phyloP scores from a whole-genome alignment of 1,139 yeast genomes.

The Geotrichum carabidarum region DNA sequence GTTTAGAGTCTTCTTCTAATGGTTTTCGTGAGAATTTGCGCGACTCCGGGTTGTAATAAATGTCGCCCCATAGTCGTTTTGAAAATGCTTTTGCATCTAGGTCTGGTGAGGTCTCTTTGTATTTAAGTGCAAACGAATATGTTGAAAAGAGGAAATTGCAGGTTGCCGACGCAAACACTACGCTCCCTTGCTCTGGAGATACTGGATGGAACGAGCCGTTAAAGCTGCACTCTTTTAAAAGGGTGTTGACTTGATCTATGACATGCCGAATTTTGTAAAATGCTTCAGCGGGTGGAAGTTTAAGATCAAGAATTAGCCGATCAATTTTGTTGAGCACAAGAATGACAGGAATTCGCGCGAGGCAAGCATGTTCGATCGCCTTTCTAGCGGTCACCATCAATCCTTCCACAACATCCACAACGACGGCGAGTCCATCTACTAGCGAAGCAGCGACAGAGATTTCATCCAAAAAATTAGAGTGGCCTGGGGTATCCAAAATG shows the following conservation, averaged over 20 bases:
- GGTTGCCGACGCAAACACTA: conserved; percentile 66
- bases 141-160: conserved; percentile 62
- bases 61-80: conserved; percentile 70
- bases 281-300: conserved; percentile 68
- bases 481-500: conserved; percentile 87
- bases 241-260: conserved; percentile 55
- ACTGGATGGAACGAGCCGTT: conserved; percentile 28
- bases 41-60: conserved; percentile 46
- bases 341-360: conserved; percentile 48
- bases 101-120: conserved; percentile 38
- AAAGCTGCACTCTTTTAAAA: conserved; percentile 30
- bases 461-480: conserved; percentile 76
- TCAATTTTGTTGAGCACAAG: conserved; percentile 81
- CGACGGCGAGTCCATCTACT: conserved; percentile 62
- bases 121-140: conserved; percentile 56
- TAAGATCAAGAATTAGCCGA: conserved; percentile 68
- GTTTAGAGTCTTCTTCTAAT: conserved; percentile 33
- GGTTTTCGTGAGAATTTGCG: conserved; percentile 46
- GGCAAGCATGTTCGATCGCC: conserved; percentile 48
- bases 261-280: conserved; percentile 59
- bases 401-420: conserved; percentile 86
- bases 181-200: conserved; percentile 64
- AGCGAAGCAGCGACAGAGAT: conserved; percentile 52
- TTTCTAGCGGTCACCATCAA: conserved; percentile 50
- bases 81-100: conserved; percentile 46